phyloP scores from a whole-genome alignment of 2,329 filamentous ascomycete species.

The Nothophoma quercina region DNA sequence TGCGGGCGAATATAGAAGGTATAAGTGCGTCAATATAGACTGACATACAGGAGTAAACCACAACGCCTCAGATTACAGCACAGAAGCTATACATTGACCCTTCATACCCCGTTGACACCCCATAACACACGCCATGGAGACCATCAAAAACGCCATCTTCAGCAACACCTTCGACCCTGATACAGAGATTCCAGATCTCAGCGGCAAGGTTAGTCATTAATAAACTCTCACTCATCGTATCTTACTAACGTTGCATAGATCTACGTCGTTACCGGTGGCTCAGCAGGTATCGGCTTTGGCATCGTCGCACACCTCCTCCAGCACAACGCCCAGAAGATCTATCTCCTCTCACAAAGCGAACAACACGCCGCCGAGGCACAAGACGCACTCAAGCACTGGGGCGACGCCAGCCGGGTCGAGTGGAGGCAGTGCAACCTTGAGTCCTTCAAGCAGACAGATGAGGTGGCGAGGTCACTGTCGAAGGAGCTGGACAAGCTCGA shows the following conservation, averaged over 20 bases:
- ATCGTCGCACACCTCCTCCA: slow-evolving; percentile 62
- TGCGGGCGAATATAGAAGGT: background rate
- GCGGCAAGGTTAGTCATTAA: slow-evolving; percentile 40
- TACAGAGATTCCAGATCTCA: slow-evolving; percentile 52
- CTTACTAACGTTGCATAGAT: slow-evolving; percentile 34
- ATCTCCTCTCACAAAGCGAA: slow-evolving; percentile 59
- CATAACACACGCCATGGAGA: slow-evolving; percentile 1
- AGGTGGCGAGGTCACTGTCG: slow-evolving; percentile 55
- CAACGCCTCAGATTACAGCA: background rate
- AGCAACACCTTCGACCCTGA: slow-evolving; percentile 52
- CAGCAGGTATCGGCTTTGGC: slow-evolving; percentile 60
- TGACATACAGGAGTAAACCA: background rate
- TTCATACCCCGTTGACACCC: background rate
- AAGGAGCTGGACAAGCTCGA: slow-evolving; percentile 55
- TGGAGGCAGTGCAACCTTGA: slow-evolving; percentile 57
- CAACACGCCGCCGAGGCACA: slow-evolving; percentile 57
- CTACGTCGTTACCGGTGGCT: slow-evolving; percentile 59
- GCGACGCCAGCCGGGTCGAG: slow-evolving; percentile 55
- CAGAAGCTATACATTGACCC: background rate
- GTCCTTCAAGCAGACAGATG: slow-evolving; percentile 55
- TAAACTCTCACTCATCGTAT: background rate
- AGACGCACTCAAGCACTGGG: slow-evolving; percentile 52
- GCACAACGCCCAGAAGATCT: slow-evolving; percentile 57
- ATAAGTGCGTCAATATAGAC: background rate
- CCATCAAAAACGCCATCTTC: slow-evolving; percentile 18